Base-by-base conservation (phyloP, 495 filamentous ascomycete genomes). In the Aspergillus asperescens region DNA sequence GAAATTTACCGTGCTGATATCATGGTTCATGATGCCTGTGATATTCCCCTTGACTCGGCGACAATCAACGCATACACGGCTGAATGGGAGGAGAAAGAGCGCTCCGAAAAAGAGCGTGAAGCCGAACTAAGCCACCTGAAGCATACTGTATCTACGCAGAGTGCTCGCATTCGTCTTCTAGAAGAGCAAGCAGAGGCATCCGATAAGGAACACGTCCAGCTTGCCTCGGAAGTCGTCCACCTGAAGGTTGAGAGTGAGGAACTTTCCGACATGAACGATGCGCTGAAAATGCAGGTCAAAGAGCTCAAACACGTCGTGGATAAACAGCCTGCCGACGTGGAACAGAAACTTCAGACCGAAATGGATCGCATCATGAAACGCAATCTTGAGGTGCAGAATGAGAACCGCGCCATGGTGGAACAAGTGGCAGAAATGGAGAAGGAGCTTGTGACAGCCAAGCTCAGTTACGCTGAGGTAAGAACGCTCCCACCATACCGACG, bases 1-100 rank as follows among this genome's bases (percentile, higher is more conserved):
- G 93, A 96, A 58, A 77, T 97, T 9, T 99, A 99, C 65, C 84
- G 90, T 19, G 92, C 94, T 10, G 94, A 99, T 63, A 79, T 89
- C 56, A 76, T 99, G 54, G 89, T 99, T 5, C 88, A 88, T 49
- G 93, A 99, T 67, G 93, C 93, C 13, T 96, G 90, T 62, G 82
- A 85, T n/a, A 79, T 96, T 15, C 87, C 87, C 50, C 84, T 99
- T 56, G 87, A 87, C 0, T 80, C 84, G 1, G 87, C 90, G 54
- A 78, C 82, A 61, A 82, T 99, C 20, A 84, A 84, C 49, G 70
- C 73, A 1, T 99, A 99, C 67, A 83, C 84, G 1, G 62, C 77
- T 0, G 93, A 99, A 61, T 99, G 93, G 94, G 88, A 93, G 60
- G 91, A 96, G 57, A 87, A 88, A 69, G 82, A 85, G 6, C 79